Evolutionary conservation across 805 yeast species (phyloP), one percentile per base, ranked within the genome.

Genomic region (Pichia ethanolica): DNA sequence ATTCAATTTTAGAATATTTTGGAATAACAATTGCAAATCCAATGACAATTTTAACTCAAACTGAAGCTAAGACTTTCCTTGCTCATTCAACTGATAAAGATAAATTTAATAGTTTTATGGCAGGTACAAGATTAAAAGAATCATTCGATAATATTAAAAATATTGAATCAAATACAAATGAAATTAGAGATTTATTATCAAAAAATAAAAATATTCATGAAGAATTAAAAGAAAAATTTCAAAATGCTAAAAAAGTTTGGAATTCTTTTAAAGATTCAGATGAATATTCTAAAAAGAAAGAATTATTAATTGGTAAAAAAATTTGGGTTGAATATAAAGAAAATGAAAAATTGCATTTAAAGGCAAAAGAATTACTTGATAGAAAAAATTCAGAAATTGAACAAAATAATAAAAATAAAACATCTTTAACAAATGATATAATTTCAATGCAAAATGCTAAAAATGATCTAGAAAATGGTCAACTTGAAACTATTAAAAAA

Each of bases 11-110:
- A 43, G 81, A 78, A 55, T 77, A 75, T 54, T 89, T 83, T 61
- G 81, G 84, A 42, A 82, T 91, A 40, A 82, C 87, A 6, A 83
- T 93, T 28, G 90, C 82, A 58, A 93, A 93, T 58, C 97, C 97
- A 6, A 79, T 93, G 78, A 86, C 96, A 2, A 86, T 93, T 59
- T 71, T 93, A 45, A 88, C 96, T 1, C 99, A 93, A 64, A 97
- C 93, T 57, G 86, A 83, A 52, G 98, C 99, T 2, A 79, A 96
- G 56, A 85, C 90, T 13, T 93, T 93, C 61, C 69, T 93, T 53
- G 85, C 95, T 0, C 79, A 83, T 34, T 80, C 93, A 5, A 75
- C 87, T 5, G 85, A 87, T 51, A 73, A 72, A 35, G 83, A 78
- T 44, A 87, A 89, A 65, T 93, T 82, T 64, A 73, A 74, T 13